Base-by-base conservation (phyloP, 768 basidiomycete genomes). In the Lactarius quietus region DNA sequence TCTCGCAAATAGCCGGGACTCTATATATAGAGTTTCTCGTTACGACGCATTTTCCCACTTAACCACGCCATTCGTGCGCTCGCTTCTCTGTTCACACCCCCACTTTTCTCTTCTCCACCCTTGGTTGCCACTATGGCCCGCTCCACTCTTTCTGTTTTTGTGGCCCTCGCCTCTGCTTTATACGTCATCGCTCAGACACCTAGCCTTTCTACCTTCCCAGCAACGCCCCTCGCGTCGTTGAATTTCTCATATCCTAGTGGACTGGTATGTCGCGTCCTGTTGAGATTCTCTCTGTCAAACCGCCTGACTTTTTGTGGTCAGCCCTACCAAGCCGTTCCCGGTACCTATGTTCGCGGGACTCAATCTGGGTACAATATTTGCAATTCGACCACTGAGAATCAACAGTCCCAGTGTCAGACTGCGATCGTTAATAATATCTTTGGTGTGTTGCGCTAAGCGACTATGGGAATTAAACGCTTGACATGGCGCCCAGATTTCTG, bases 391-490 rank as follows among this genome's bases (percentile, higher is more conserved):
- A 89, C 89, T 0, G 79, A 84, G 63, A 82, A 79, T 74, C 83
- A 83, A 66, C 59, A 77, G 10, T 89, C 90, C 0, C 74, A 83
- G 39, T 92, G 90, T 74, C 90, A 92, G 74, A 92, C 89, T 0
- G 77, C 80, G 10, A 84, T 84, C 74, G 77, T 87, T 63, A 90
- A 89, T 83, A 82, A 73, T 64, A 79, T 82, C 14, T 73, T 74
- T 35, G 85, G 84, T 75, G 39, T 39, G 77, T 53, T 28, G 15
- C 3, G 5, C 54, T 31, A 33, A 20, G 33, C 39, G 55, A 0
- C 35, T 17, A 18, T 45, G 5, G 23, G 3, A 7, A 0, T 2
- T 3, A 17, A 2, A 2, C 0, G 33, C 4, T 28, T 61, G 10
- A 68, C 3, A 9, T 3, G 8, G 23, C 18, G 20, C 9, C 20